Percentiles rank a stretch among this genome's conserved stretches.
These are phyloP conservation scores for Arthrocladium fulminans DNA, from an alignment of 2,329 filamentous ascomycete genomes.

Conservation along the genomic window DNA sequence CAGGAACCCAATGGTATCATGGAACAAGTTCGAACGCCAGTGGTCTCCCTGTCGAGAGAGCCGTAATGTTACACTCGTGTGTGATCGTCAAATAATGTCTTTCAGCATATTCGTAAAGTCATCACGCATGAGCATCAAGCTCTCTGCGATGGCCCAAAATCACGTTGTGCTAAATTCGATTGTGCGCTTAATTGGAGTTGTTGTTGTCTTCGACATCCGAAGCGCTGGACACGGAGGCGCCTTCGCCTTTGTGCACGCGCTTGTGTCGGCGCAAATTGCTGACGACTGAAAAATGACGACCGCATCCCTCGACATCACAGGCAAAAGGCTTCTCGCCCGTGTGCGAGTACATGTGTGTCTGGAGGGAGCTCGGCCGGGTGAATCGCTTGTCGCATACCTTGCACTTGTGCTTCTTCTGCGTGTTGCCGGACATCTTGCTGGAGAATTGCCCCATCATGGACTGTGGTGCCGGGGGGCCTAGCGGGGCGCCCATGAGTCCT, in stretches of 20 bases:
- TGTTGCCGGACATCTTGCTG: conserved; percentile 89
- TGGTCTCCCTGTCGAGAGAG: background rate
- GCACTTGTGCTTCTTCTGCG: conserved; percentile 99
- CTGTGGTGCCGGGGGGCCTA: conserved; percentile 71
- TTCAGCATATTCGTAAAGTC: background rate
- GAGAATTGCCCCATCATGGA: conserved; percentile 99
- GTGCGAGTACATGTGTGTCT: conserved; percentile 98
- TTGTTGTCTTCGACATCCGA: conserved; percentile 21
- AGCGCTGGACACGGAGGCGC: conserved; percentile 17
- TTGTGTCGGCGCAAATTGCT: conserved; percentile 90
- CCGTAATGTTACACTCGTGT: background rate
- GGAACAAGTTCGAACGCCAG: background rate
- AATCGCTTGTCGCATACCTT: conserved; percentile 98
- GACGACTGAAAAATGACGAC: conserved; percentile 92
- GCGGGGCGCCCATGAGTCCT: conserved; percentile 51
- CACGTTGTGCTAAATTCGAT: background rate
- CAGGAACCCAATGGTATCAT: background rate
- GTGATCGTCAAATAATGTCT: background rate
- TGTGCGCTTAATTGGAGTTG: background rate
- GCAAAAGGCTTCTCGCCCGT: conserved; percentile 96
- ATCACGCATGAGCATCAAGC: background rate
- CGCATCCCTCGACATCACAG: conserved; percentile 90
- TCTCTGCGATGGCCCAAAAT: background rate
- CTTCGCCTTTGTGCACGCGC: conserved; percentile 77
- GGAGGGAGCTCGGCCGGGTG: conserved; percentile 83